Base-by-base conservation (phyloP, 345 rosid species). In the Eucalyptus paniculata region DNA sequence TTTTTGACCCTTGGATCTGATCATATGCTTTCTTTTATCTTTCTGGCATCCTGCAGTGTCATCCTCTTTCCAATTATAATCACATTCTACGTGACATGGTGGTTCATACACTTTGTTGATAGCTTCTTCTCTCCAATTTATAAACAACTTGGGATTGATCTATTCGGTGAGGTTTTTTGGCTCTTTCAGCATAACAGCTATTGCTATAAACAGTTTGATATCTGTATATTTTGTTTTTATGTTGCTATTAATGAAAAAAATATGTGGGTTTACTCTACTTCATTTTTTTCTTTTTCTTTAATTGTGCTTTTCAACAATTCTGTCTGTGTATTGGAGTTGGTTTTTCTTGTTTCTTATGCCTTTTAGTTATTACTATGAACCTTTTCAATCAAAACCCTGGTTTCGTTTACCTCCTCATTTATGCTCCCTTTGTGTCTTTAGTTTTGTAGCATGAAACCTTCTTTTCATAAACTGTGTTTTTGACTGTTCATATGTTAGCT, bases 71-170 rank as follows among this genome's bases (percentile, higher is more conserved):
- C 99, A 40, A 96, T 98, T 90, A 98, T 98, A 4, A 93, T 97
- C 91, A 98, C 99, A 87, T 98, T 98, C 95, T 98, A 97, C 88
- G 91, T 96, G 82, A 98, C 99, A 6, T 98, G 99, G 99, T 98
- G 99, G 99, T 98, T 98, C 91, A 95, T 98, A 94, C 99, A 96
- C 94, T 96, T 98, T 88, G 99, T 98, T 45, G 99, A 98, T 94
- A 95, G 99, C 18, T 98, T 98, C 90, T 98, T 98, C 96, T 98
- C 99, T 82, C 99, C 99, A 15, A 97, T 98, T 58, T 97, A 97
- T 92, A 93, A 95, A 54, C 98, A 97, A 62, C 99, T 98, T 62
- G 99, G 99, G 90, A 97, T 98, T 83, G 91, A 98, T 90, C 94
- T 97, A 21, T 98, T 98, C 89, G 99, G 99, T 97, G 51, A 96